phyloP scores from a whole-genome alignment of 164 flowering plant genomes.

The Vitis rotundifolia region DNA sequence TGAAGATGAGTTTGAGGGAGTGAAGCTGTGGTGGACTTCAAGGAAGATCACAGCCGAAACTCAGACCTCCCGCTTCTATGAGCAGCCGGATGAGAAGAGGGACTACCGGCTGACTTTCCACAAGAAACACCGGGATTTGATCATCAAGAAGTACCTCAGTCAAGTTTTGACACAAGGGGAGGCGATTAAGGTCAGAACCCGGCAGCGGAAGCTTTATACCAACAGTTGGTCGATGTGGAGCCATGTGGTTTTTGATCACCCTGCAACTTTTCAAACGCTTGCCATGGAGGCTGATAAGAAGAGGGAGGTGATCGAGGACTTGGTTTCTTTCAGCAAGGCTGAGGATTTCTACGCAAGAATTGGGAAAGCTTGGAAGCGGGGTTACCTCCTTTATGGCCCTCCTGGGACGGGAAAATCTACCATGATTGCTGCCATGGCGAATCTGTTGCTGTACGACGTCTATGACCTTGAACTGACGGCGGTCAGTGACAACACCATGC shows the following conservation, averaged over 20 bases:
- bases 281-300: conserved; percentile 16
- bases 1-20: too few species aligned
- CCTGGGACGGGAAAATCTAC: conserved; percentile 14
- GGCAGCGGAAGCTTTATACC: too few species aligned
- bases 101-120: too few species aligned
- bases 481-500: conserved; percentile 12
- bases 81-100: too few species aligned
- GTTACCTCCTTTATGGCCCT: conserved; percentile 13
- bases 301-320: conserved; percentile 5
- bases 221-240: neutral
- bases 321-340: conserved; percentile 3
- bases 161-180: neutral
- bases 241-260: conserved; percentile 11
- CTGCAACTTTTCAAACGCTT: conserved; percentile 8
- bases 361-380: neutral
- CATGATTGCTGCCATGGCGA: conserved; percentile 13
- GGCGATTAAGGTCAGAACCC: neutral
- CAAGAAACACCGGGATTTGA: too few species aligned
- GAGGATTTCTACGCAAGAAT: neutral
- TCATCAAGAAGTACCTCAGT: too few species aligned
- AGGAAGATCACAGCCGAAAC: too few species aligned
- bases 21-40: too few species aligned
- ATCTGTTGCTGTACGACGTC: conserved; percentile 17
- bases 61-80: too few species aligned
- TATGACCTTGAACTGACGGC: conserved; percentile 28